Percentiles rank a stretch among this genome's conserved stretches.
These are phyloP conservation scores for Globisporangium viniferum DNA, from an alignment of 352 stramenopile genomes.

Conservation along the genomic window DNA sequence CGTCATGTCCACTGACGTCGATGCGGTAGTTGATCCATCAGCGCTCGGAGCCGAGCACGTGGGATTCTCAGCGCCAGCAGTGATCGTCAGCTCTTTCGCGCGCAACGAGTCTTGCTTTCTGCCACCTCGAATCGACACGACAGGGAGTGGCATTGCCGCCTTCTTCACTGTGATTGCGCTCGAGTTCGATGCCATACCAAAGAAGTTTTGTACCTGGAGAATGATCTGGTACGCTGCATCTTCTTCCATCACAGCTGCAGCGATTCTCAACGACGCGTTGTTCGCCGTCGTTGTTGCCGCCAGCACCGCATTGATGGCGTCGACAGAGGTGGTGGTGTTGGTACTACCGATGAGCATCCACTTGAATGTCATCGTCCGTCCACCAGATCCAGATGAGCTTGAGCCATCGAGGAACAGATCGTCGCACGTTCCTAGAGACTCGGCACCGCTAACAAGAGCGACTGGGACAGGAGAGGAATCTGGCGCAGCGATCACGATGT, in stretches of 20 bases:
- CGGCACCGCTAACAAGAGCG: slow-evolving; percentile 39
- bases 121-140: slow-evolving; percentile 52
- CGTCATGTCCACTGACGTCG: slow-evolving; percentile 39
- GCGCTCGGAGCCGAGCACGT: slow-evolving; percentile 27
- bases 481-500: slow-evolving; percentile 26
- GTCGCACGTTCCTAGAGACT: slow-evolving; percentile 54
- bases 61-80: slow-evolving; percentile 38
- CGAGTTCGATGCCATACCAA: slow-evolving; percentile 42
- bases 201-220: slow-evolving; percentile 49
- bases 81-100: slow-evolving; percentile 43
- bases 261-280: slow-evolving; percentile 37
- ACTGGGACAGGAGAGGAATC: slow-evolving; percentile 42
- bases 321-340: slow-evolving; percentile 17
- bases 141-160: slow-evolving; percentile 42
- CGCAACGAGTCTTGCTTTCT: slow-evolving; percentile 32
- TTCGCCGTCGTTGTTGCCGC: slow-evolving; percentile 25
- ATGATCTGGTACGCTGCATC: slow-evolving; percentile 42
- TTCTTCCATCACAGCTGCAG: slow-evolving; percentile 30
- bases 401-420: slow-evolving; percentile 58
- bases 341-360: slow-evolving; percentile 38
- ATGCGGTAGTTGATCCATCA: slow-evolving; percentile 9
- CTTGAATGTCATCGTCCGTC: slow-evolving; percentile 48
- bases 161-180: slow-evolving; percentile 42
- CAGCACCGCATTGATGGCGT: slow-evolving; percentile 26
- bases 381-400: slow-evolving; percentile 46